Evolutionary conservation across 2,329 filamentous ascomycete species (phyloP), one percentile per base, ranked within the genome.

Genomic region (Daldinia sp.): DNA sequence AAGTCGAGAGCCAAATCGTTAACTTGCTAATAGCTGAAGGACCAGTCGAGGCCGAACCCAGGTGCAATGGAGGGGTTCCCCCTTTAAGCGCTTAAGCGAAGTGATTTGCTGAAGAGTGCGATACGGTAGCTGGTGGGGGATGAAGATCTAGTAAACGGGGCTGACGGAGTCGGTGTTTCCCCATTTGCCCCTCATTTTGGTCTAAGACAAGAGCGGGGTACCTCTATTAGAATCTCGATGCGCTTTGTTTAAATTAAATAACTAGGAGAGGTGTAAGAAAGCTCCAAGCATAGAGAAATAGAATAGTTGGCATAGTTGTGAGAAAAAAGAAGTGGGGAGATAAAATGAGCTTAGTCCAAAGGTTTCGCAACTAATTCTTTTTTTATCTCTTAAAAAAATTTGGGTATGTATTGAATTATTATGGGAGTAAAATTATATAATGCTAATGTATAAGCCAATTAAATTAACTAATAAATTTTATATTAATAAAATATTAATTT

Each of bases 1-100:
- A 39, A 39, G 35, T 46, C 26, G 10, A n/a, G 26, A 48, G 6
- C 44, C 6, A 64, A 64, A 64, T 28, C 48, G 50, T 65, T 35
- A 30, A 50, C 63, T 65, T 41, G 57, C 58, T 39, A 26, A 55
- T 7, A 66, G 53, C 54, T 67, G 51, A 61, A 61, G 58, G 26
- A 26, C 46, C 26, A 50, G 46, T 50, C 46, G 23, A 50, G 23
- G 46, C 46, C 26, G 4, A 50, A 41, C 44, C n/a, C 61, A 48
- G 28, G 60, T 54, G 35, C 44, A 20, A 9, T 53, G 28, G 48
- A 33, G 12, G 50, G n/a, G 39, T 44, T 10, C 39, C 53, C 48
- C 20, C 33, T 10, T 35, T 70, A 70, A 70, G 68, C 62, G 66
- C 33, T 35, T 35, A 9, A 35, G 33, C 33, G 33, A 35, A 35